These are phyloP conservation scores for Ceratobasidium sp. DNA, from an alignment of 1,284 basidiomycete genomes.

Conservation along the genomic window DNA sequence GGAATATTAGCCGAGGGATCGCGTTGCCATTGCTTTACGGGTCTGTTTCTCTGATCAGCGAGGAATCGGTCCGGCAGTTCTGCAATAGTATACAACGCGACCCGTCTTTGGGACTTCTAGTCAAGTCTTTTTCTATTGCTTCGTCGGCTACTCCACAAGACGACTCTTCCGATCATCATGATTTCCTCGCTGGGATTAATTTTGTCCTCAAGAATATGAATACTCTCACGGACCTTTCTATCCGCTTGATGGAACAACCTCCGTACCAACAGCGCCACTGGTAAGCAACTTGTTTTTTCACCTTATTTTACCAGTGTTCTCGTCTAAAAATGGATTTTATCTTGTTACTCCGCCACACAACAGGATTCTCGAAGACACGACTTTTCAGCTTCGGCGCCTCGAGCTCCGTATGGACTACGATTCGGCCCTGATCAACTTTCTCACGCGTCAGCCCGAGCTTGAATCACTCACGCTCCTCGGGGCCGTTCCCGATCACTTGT, in stretches of 20 bases:
- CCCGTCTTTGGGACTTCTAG: background rate
- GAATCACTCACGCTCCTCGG: conserved; percentile 37
- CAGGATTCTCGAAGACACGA: conserved; percentile 41
- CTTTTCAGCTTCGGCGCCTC: conserved; percentile 27
- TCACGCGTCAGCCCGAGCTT: conserved; percentile 21
- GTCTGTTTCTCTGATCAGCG: conserved; percentile 25
- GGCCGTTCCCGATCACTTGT: conserved; percentile 37
- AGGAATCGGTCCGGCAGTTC: conserved; percentile 30
- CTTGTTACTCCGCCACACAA: conserved; percentile 5
- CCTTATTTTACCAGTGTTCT: background rate
- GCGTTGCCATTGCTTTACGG: conserved; percentile 32
- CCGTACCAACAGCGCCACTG: conserved; percentile 43
- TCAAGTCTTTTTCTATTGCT: conserved; percentile 32
- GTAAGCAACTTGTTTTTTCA: conserved; percentile 1
- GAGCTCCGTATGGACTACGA: conserved; percentile 43
- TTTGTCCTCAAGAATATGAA: conserved; percentile 25
- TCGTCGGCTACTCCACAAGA: conserved; percentile 29
- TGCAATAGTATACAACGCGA: conserved; percentile 4
- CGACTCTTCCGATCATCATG: background rate
- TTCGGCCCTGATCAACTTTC: conserved; percentile 31
- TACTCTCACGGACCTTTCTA: conserved; percentile 25
- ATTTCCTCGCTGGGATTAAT: conserved; percentile 20
- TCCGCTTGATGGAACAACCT: conserved; percentile 37
- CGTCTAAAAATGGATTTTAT: too few species aligned
- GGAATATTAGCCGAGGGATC: conserved; percentile 24